Evolutionary conservation across 805 yeast species (phyloP), one percentile per base, ranked within the genome.

Genomic region (Yarrowia sp.): DNA sequence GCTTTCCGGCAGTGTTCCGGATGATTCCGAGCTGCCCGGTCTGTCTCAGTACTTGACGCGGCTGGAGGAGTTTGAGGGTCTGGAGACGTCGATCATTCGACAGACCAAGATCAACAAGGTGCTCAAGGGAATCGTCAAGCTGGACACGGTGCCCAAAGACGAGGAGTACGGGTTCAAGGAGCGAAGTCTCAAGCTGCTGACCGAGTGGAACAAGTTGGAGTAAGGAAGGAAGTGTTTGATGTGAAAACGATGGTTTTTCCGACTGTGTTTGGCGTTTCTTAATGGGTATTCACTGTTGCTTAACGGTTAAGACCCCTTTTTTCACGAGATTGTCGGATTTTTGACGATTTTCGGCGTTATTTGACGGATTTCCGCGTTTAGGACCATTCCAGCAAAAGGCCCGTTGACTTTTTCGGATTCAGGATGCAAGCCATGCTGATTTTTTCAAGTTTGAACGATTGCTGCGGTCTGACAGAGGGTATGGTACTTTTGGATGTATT

Each of bases 101-200:
- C 66, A 68, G 32, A 74, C 77, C 32, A 74, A 74, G 67, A 72
- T 74, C 65, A 74, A 74, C 68, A 72, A 74, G 68, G 77, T 75
- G 35, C 69, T 74, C 55, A 73, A 71, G 65, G 71, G 69, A 5
- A 73, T 74, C 45, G 60, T 70, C 15, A 73, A 71, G 50, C 66
- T 74, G 55, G 68, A 65, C 3, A 14, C n/a, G 8, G 71, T 74
- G 15, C 76, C 77, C 7, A 60, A 63, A 42, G 77, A 75, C 13
- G 68, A 71, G n/a, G 67, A 69, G 61, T 73, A 47, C 66, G 66
- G 70, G n/a, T 74, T 74, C 69, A 70, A 68, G 58, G 67, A 60
- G 38, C 70, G 77, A 18, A 67, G 73, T 9, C 58, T 55, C 15
- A 65, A 66, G 63, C 65, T 74, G 60, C 68, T 74, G 41, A 69